Percentiles rank a stretch among this genome's conserved stretches.
These are phyloP conservation scores for Phytophthora ohioensis DNA, from an alignment of 352 stramenopile genomes.

Conservation along the genomic window DNA sequence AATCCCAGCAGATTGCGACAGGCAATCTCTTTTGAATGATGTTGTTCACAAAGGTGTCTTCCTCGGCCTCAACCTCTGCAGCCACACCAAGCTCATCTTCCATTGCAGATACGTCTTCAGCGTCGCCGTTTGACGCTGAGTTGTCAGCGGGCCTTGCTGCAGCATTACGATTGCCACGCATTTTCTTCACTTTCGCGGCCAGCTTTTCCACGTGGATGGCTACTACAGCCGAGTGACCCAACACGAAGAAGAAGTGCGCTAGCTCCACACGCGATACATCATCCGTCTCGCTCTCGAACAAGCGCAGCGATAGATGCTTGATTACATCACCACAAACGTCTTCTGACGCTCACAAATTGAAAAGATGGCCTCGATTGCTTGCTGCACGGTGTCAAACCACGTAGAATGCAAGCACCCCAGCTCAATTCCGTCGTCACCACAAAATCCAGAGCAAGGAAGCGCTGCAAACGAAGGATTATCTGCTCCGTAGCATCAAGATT, in stretches of 20 bases:
- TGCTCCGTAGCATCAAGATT: conserved; percentile 91
- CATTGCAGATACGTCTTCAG: conserved; percentile 86
- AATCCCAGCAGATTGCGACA: conserved; percentile 91
- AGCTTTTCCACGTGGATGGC: conserved; percentile 95
- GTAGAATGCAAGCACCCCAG: conserved; percentile 54
- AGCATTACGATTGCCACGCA: conserved; percentile 75
- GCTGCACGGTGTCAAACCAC: conserved; percentile 94
- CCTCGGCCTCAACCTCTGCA: conserved; percentile 88
- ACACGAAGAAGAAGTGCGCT: conserved; percentile 95
- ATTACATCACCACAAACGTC: conserved; percentile 80
- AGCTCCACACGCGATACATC: conserved; percentile 81
- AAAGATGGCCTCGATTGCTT: conserved; percentile 94
- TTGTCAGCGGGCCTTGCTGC: conserved; percentile 30
- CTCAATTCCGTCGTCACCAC: conserved; percentile 69
- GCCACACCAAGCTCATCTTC: conserved; percentile 94
- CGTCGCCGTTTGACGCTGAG: conserved; percentile 39
- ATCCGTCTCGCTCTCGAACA: conserved; percentile 75
- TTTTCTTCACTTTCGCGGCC: conserved; percentile 84
- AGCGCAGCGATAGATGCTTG: conserved; percentile 61
- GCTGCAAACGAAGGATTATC: conserved; percentile 90
- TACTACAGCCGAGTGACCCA: conserved; percentile 95
- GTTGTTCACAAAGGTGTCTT: conserved; percentile 94
- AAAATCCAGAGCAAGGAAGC: conserved; percentile 90
- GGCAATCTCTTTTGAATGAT: conserved; percentile 94
- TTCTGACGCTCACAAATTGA: conserved; percentile 90